Evolutionary conservation across 371 early-diverging fungal species (phyloP).

Genomic region (Mortierella sp.): DNA sequence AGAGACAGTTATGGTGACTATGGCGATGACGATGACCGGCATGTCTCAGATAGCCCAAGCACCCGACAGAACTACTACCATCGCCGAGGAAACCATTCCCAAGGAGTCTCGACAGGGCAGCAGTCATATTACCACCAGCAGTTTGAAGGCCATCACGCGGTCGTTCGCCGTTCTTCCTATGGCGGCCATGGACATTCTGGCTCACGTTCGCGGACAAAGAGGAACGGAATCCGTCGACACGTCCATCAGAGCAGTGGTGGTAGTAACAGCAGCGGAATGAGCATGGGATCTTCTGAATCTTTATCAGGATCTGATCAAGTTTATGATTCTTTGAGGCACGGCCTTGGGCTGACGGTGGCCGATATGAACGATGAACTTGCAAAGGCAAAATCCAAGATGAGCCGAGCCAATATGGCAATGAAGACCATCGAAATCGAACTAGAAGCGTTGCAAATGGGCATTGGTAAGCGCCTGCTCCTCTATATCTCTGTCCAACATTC

Average conservation of each 20-base stretch:
- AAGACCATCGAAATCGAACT: constrained; percentile 44
- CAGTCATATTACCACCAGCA: constrained; percentile 26
- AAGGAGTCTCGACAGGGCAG: background rate
- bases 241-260: no score
- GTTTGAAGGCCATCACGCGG: constrained; percentile 43
- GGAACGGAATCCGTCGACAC: constrained; percentile 16
- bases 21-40: background rate
- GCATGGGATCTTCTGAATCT: no score
- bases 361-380: constrained; percentile 45
- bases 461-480: constrained; percentile 18
- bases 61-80: background rate
- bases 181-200: background rate
- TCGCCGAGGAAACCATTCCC: background rate
- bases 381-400: constrained; percentile 39
- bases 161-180: constrained; percentile 24
- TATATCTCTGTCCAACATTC: background rate
- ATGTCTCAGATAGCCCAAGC: background rate
- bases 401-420: constrained; percentile 34
- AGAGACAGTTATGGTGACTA: background rate
- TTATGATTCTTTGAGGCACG: constrained; percentile 43
- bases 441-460: constrained; percentile 34
- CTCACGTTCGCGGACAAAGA: background rate
- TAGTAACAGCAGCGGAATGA: no score
- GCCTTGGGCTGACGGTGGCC: constrained; percentile 32
- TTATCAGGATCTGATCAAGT: no score